Percentiles rank a stretch among this genome's conserved stretches.
Conservation (phyloP, 1,284 basidiomycete species). For the Ceratobasidium sp. region DNA sequence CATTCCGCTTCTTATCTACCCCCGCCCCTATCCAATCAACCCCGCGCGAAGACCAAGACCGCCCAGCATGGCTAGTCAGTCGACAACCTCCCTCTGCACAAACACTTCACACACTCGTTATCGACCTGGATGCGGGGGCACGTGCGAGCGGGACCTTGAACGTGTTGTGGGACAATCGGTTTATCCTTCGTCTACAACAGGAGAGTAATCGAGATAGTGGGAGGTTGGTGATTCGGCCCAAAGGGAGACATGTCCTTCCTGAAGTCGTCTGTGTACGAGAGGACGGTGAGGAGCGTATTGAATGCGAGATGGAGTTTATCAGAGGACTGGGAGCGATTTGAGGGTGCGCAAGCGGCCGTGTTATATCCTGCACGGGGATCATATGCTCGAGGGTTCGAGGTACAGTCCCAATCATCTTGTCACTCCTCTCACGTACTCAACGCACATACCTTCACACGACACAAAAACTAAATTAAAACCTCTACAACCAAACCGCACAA, state of each 20-base stretch:
- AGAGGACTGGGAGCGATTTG: slow-evolving; percentile 21
- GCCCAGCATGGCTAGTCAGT: slow-evolving; percentile 27
- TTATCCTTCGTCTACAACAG: slow-evolving; percentile 9
- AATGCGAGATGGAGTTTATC: slow-evolving; percentile 23
- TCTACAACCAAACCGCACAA: too few relatives aligned
- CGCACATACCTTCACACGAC: too few relatives aligned
- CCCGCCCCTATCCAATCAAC: not conserved
- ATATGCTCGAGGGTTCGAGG: not conserved
- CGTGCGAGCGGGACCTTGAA: too few relatives aligned
- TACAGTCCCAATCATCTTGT: not conserved
- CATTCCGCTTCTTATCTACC: slow-evolving; percentile 21
- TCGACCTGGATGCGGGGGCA: not conserved
- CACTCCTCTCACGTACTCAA: too few relatives aligned
- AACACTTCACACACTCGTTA: not conserved
- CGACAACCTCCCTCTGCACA: slow-evolving; percentile 10
- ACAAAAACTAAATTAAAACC: too few relatives aligned
- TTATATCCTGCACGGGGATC: too few relatives aligned
- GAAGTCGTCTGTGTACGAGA: not conserved
- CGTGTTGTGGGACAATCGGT: slow-evolving; percentile 39
- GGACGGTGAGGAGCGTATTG: not conserved
- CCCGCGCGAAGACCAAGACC: too few relatives aligned
- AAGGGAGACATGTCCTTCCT: slow-evolving; percentile 31
- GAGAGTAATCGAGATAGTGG: not conserved
- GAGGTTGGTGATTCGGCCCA: slow-evolving; percentile 3
- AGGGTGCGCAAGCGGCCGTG: too few relatives aligned